phyloP scores from a whole-genome alignment of 225 moss, liverwort and hornwort species.

The Lunularia cruciata region DNA sequence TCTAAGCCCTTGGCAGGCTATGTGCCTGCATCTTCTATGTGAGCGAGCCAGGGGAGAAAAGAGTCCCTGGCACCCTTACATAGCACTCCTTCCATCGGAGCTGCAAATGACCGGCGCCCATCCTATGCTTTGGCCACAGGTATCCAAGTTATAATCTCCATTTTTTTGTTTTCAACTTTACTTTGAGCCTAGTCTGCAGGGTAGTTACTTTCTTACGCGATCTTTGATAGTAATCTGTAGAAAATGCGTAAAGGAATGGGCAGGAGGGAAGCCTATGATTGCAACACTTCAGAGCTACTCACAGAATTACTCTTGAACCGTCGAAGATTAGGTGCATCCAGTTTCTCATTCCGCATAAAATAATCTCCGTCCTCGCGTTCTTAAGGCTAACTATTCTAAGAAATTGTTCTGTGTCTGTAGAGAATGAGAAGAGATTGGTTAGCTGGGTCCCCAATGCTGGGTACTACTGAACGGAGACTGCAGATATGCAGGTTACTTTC shows the following conservation, averaged over 20 bases:
- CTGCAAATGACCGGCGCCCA: constrained; percentile 75
- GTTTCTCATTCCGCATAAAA: no score
- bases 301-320: no score
- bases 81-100: constrained; percentile 73
- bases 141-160: constrained; percentile 22
- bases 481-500: constrained; percentile 75
- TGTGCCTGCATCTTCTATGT: constrained; percentile 86
- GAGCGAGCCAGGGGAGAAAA: constrained; percentile 72
- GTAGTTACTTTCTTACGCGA: not conserved
- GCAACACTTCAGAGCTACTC: no score
- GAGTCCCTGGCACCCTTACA: constrained; percentile 87
- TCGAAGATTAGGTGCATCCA: no score
- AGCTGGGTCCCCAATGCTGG: constrained; percentile 87
- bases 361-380: no score
- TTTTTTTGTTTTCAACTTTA: constrained; percentile 1
- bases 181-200: not conserved
- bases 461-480: constrained; percentile 65
- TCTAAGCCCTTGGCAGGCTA: constrained; percentile 75
- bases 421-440: constrained; percentile 78
- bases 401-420: no score
- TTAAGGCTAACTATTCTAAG: no score
- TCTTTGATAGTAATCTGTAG: not conserved
- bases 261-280: no score
- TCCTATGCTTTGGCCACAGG: constrained; percentile 96
- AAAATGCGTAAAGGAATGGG: no score